Conservation (phyloP, 306 rosid species). For the Glycine tomentella region DNA sequence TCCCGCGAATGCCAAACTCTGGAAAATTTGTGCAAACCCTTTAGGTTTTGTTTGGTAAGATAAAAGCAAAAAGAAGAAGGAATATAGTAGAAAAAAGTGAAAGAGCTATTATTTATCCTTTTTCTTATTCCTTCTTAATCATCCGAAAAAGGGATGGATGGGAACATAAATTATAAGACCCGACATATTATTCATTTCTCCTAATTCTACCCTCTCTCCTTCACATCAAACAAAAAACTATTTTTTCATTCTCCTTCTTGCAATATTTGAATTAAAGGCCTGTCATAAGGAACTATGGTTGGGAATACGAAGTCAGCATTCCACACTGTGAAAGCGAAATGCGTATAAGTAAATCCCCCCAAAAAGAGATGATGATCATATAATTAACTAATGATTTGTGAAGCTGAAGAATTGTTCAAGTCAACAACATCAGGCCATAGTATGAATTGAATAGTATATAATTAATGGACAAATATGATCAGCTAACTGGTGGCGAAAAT, state of each 20-base stretch:
- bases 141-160: slow-evolving; percentile 21
- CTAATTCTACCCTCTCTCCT: slow-evolving; percentile 4
- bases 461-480: background rate
- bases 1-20: background rate
- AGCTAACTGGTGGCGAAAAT: background rate
- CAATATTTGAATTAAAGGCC: slow-evolving; percentile 23
- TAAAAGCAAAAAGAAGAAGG: background rate
- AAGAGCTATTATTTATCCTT: background rate
- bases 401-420: slow-evolving; percentile 22
- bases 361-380: background rate
- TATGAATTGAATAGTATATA: slow-evolving; percentile 14
- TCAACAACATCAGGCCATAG: slow-evolving; percentile 46
- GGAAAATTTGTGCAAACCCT: background rate
- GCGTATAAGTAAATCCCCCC: background rate
- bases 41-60: slow-evolving; percentile 11
- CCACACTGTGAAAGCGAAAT: slow-evolving; percentile 39
- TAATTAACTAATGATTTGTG: slow-evolving; percentile 27
- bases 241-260: background rate
- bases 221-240: slow-evolving; percentile 15
- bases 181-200: background rate
- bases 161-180: background rate
- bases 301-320: slow-evolving; percentile 34
- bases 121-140: background rate
- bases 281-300: background rate
- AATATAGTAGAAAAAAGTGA: slow-evolving; percentile 1